Base-by-base conservation (phyloP, 2,329 filamentous ascomycete genomes). In the Diplodia sapinea region DNA sequence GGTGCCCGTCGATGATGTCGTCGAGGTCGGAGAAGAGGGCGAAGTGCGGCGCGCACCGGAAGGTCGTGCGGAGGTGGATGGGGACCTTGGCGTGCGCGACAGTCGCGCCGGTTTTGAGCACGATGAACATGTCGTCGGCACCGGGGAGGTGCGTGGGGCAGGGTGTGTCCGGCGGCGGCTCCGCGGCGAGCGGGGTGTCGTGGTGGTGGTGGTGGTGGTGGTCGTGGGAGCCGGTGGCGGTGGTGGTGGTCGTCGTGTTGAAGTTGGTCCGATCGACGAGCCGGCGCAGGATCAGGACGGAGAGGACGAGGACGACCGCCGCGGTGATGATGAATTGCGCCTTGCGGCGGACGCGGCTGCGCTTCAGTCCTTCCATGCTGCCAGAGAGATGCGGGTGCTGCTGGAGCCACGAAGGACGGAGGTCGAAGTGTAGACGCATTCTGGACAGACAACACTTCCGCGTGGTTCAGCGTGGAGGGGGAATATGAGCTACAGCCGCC, bases 51-150 rank as follows among this genome's bases (percentile, higher is more conserved):
- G 72, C 73, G 68, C 78, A 79, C 23, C 68, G 69, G 12, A 81
- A 66, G 3, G 74, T 77, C n/a, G 78, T 77, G 38, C 74, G 70
- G 65, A 81, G 72, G 51, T 76, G 74, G 4, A 77, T 78, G 3
- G 86, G 86, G 13, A 88, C 78, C 72, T 87, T 87, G 63, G 85
- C 82, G 52, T 80, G 79, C 29, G 85, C 82, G 74, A 88, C 86
- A 17, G 86, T 87, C 13, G 86, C 85, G 52, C 87, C 87, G 1
- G 87, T 88, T 69, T 86, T 84, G 70, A 89, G 79, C 15, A 87
- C 79, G 11, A 88, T 82, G 31, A 88, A 80, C 20, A 88, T 75
- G 73, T 88, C 84, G 29, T 87, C 81, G 62, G 76, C 75, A 38
- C 77, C 77, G 5, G 71, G 69, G 33, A 74, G 73, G 15, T 17